Base-by-base conservation (phyloP, 208 protist genomes). In the Herpetomonas tarakana region DNA sequence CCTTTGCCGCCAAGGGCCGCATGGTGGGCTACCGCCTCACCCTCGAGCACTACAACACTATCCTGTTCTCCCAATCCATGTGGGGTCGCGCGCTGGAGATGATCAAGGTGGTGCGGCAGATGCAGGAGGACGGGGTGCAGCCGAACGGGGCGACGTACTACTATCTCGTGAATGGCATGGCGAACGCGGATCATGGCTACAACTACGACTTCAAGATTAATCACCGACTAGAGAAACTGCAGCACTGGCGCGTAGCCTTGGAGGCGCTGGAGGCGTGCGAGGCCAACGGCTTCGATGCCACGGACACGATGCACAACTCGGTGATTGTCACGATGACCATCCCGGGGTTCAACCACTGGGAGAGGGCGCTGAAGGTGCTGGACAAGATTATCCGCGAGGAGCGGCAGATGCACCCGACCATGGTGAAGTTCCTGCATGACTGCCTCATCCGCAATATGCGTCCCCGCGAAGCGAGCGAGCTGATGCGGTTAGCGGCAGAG, bases 201-300 rank as follows among this genome's bases (percentile, higher is more conserved):
- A 91, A 92, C 71, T 93, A 81, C 65, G 90, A 96, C 62, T 96
- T 96, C 58, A 91, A 92, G 60, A 73, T 96, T 28, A 96, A 96
- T 65, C 76, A 81, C 58, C 77, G 86, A 7, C 72, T 96, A 19
- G 83, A 92, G 68, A 83, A 80, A 62, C 71, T 96, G 58, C 90
- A 96, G 69, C 90, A 96, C 73, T 96, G 90, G 87, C 81, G 90
- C 3, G 90, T 96, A 2, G 90, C 90, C 39, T 53, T 96, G 18
- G 78, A 92, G 52, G 90, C 90, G 18, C 66, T 96, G 47, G 68
- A 88, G 28, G 83, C 90, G 41, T 92, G 85, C 68, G 86, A 93
- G 60, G 85, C 69, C 6, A 96, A 96, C 60, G 90, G 90, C 4
- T 96, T 91, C 68, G 90, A 96, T 68, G 66, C 84, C 1, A 96